Percentiles rank a stretch among this genome's conserved stretches.
phyloP scores from a whole-genome alignment of 2,329 filamentous ascomycete genomes.

The Aspergillus sp. region DNA sequence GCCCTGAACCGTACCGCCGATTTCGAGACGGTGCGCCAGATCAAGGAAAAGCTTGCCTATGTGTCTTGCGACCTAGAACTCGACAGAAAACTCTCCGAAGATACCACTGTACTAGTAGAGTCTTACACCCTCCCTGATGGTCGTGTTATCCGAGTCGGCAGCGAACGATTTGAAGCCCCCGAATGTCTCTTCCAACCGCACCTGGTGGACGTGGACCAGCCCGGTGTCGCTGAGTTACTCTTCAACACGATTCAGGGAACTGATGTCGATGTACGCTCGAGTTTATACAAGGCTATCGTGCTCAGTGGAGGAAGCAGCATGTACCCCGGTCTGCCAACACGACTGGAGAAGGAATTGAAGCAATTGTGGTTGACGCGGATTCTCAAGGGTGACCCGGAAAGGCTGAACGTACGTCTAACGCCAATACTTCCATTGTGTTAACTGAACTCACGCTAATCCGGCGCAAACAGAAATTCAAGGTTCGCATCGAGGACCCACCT shows the following conservation, averaged over 20 bases:
- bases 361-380: constrained; percentile 96
- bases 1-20: constrained; percentile 97
- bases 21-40: constrained; percentile 97
- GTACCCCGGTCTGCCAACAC: constrained; percentile 93
- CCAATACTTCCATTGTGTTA: background rate
- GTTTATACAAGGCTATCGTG: constrained; percentile 95
- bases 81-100: constrained; percentile 93
- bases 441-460: background rate
- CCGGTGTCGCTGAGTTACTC: constrained; percentile 92
- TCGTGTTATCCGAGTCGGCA: constrained; percentile 91
- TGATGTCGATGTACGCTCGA: constrained; percentile 90
- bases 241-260: constrained; percentile 98
- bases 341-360: constrained; percentile 97
- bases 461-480: constrained; percentile 87
- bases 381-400: constrained; percentile 85
- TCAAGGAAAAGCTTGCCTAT: constrained; percentile 99
- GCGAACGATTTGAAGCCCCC: constrained; percentile 95
- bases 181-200: constrained; percentile 99
- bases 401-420: constrained; percentile 62
- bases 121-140: constrained; percentile 97
- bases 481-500: constrained; percentile 96
- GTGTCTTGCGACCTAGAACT: constrained; percentile 97
- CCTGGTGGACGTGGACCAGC: constrained; percentile 94
- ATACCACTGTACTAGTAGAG: constrained; percentile 95
- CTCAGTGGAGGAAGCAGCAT: constrained; percentile 96